Percentiles rank a stretch among this genome's conserved stretches.
Evolutionary conservation across 129 eudicot genomes (phyloP).

Genomic region (Flaveria linearis): DNA sequence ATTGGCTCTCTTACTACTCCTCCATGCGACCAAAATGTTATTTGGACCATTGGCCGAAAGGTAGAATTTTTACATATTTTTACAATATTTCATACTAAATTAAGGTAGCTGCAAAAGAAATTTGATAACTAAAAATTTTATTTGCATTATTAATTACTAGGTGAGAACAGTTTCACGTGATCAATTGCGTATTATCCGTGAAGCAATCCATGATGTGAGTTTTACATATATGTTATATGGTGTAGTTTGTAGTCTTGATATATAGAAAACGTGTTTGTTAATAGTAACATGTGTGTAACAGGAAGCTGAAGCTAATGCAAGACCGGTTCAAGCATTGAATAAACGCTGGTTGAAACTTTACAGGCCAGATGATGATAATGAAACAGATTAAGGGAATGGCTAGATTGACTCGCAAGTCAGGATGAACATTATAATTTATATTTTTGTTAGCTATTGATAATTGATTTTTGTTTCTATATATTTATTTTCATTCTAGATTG

Average conservation of each 20-base stretch:
- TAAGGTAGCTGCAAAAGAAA: not conserved
- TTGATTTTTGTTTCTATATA: not conserved
- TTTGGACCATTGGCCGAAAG: constrained; percentile 42
- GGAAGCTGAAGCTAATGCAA: constrained; percentile 14
- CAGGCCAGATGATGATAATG: not conserved
- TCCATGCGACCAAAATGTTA: constrained; percentile 34
- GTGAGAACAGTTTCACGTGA: constrained; percentile 28
- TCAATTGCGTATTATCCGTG: constrained; percentile 23
- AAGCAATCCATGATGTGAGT: constrained; percentile 30
- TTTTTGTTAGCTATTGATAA: not conserved
- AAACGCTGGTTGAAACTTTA: not conserved
- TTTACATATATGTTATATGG: not conserved
- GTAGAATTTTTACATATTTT: not conserved
- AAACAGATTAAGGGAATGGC: not conserved
- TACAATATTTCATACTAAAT: too few species aligned
- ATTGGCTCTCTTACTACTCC: constrained; percentile 46
- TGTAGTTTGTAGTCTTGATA: not conserved
- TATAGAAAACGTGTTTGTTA: not conserved
- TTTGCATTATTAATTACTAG: not conserved
- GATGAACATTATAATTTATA: not conserved
- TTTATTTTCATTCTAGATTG: not conserved
- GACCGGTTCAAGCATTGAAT: not conserved
- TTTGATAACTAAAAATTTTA: not conserved
- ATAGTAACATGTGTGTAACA: not conserved
- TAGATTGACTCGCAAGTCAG: not conserved